Evolutionary conservation across 164 flowering plant genomes (phyloP), one percentile per base, ranked within the genome.

Genomic region (Kalanchoe fedtschenkoi): DNA sequence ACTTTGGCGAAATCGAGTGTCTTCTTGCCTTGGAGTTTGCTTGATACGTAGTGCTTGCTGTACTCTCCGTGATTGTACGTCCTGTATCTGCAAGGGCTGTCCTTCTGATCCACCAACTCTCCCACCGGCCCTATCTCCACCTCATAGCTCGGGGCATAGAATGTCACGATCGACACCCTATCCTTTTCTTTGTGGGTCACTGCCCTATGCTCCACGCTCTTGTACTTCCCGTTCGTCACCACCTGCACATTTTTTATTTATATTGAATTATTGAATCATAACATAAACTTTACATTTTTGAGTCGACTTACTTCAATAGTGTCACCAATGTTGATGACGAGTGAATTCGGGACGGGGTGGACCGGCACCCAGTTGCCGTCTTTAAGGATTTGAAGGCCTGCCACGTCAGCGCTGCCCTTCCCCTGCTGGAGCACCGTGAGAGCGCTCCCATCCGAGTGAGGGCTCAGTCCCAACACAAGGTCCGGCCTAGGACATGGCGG

Each of bases 371-470:
- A 92, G 6, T 34, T 71, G 65, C 74, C 68, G 65, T 84, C 77
- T 66, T 84, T 89, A 4, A 87, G 83, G 68, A 92, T 81, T 67
- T 92, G 96, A 11, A 92, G 91, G 59, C 98, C 96, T 3, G 75
- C 84, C n/a, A n/a, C n/a, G n/a, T n/a, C n/a, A 5, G 87, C 68
- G 69, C 74, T 76, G 6, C 78, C 80, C 42, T 68, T 73, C 29
- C 82, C 81, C 64, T 92, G 92, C 57, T 89, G 96, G 75, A 89
- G 63, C 37, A 92, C 87, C 32, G 98, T 92, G 0, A 88, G 78
- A 11, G 91, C 98, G 72, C 96, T 89, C 35, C 96, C 98, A 76
- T 92, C 98, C 0, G 96, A 92, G 71, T 89, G 96, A 15, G 96
- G 89, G 63, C 96, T 89, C 21, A 92, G 71, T 7, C 98, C 95